Conservation (phyloP, 164 flowering plant genomes). For the Tetrastigma voinierianum region DNA sequence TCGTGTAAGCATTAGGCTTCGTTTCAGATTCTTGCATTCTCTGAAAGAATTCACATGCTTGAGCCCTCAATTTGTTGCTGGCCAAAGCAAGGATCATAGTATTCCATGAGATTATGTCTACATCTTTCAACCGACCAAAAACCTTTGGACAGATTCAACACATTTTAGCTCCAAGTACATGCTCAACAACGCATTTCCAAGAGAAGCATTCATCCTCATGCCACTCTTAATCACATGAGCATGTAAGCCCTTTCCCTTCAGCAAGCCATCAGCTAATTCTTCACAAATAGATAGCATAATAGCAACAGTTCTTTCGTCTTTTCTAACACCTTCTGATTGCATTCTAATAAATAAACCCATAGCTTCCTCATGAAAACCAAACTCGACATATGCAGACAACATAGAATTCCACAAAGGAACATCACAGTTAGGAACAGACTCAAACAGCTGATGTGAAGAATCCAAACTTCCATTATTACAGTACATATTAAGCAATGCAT, state of each 20-base stretch:
- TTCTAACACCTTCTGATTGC: conserved; percentile 24
- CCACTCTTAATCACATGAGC: conserved; percentile 41
- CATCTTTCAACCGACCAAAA: conserved; percentile 25
- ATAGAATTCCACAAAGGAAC: conserved; percentile 60
- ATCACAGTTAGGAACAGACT: conserved; percentile 27
- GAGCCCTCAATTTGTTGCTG: conserved; percentile 12
- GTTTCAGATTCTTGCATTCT: conserved; percentile 27
- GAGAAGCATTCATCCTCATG: conserved; percentile 20
- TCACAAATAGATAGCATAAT: conserved; percentile 33
- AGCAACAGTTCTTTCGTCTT: conserved; percentile 34
- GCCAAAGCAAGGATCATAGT: conserved; percentile 37
- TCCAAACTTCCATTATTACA: conserved; percentile 30
- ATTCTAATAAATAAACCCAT: conserved; percentile 31
- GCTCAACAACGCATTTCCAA: conserved; percentile 49
- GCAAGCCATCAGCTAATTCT: conserved; percentile 26
- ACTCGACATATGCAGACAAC: conserved; percentile 30
- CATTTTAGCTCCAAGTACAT: conserved; percentile 36
- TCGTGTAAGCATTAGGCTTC: conserved; percentile 44
- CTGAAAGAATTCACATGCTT: conserved; percentile 31
- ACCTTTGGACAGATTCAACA: conserved; percentile 23
- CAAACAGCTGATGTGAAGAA: conserved; percentile 33
- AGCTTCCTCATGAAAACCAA: conserved; percentile 35
- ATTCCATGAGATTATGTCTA: conserved; percentile 51
- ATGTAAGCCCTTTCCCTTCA: conserved; percentile 41
- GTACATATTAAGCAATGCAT: conserved; percentile 52